Percentiles rank a stretch among this genome's conserved stretches.
These are phyloP conservation scores for Colletotrichum sp. DNA, from an alignment of 2,329 filamentous ascomycete genomes.

Conservation along the genomic window DNA sequence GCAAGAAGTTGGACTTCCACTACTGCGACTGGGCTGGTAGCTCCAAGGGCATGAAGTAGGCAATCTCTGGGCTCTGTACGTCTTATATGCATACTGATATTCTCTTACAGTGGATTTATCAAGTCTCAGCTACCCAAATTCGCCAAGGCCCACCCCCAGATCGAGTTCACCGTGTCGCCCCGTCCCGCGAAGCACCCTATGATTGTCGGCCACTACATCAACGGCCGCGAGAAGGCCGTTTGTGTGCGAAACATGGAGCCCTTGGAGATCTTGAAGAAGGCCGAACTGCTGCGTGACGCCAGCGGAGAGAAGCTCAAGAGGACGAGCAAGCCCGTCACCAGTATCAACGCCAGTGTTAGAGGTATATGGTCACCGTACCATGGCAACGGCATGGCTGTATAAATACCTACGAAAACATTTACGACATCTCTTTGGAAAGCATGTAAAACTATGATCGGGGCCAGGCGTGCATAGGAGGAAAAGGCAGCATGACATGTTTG, in stretches of 20 bases:
- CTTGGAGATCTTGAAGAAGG: constrained; percentile 82
- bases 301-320: constrained; percentile 76
- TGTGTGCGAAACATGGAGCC: constrained; percentile 88
- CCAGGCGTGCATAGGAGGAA: neutral
- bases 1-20: constrained; percentile 93
- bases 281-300: constrained; percentile 72
- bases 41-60: constrained; percentile 91
- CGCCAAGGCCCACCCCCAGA: constrained; percentile 79
- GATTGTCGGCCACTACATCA: constrained; percentile 90
- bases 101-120: constrained; percentile 73
- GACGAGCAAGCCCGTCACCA: constrained; percentile 68
- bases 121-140: constrained; percentile 78
- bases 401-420: constrained; percentile 17
- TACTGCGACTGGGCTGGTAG: constrained; percentile 97
- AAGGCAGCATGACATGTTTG: neutral
- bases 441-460: constrained; percentile 11
- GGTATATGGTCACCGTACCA: constrained; percentile 77
- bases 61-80: neutral
- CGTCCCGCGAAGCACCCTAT: constrained; percentile 90
- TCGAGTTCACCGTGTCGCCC: constrained; percentile 92
- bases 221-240: constrained; percentile 82
- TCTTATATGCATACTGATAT: constrained; percentile 27
- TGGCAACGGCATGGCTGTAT: constrained; percentile 61
- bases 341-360: constrained; percentile 70
- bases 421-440: neutral